phyloP scores from a whole-genome alignment of 176 grass and related monocot species.

The Triticum urartu region DNA sequence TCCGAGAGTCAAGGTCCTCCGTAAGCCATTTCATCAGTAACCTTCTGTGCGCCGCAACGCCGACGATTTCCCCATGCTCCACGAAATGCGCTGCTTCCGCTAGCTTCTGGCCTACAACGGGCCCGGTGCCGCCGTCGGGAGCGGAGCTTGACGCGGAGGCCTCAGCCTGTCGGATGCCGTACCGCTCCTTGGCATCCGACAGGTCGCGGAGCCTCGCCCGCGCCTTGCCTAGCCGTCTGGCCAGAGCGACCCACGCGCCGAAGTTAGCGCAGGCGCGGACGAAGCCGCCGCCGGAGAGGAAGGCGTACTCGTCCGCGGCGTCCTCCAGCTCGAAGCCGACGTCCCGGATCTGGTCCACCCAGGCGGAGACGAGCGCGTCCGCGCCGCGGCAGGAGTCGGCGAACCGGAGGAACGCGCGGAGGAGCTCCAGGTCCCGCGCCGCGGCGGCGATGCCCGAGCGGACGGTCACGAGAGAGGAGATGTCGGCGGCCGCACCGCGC shows the following conservation, averaged over 20 bases:
- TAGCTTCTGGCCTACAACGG: neutral
- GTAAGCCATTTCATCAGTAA: conserved; percentile 33
- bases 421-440: conserved; percentile 36
- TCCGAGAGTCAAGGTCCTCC: neutral
- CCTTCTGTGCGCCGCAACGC: conserved; percentile 13
- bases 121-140: neutral
- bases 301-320: conserved; percentile 29
- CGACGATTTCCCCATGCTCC: neutral
- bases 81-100: conserved; percentile 29
- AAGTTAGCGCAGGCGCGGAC: neutral
- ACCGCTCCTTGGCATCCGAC: conserved; percentile 4
- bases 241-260: neutral
- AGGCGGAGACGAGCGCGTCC: conserved; percentile 9
- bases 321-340: conserved; percentile 28
- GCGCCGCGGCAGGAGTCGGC: conserved; percentile 26
- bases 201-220: conserved; percentile 32
- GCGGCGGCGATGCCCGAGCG: conserved; percentile 19
- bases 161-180: neutral
- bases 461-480: conserved; percentile 18
- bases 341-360: conserved; percentile 31
- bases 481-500: neutral
- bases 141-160: neutral
- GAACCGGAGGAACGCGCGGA: conserved; percentile 33
- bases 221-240: conserved; percentile 16
- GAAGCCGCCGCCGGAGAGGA: conserved; percentile 23